phyloP scores from a whole-genome alignment of 164 flowering plant genomes.

The Umbellularia californica region DNA sequence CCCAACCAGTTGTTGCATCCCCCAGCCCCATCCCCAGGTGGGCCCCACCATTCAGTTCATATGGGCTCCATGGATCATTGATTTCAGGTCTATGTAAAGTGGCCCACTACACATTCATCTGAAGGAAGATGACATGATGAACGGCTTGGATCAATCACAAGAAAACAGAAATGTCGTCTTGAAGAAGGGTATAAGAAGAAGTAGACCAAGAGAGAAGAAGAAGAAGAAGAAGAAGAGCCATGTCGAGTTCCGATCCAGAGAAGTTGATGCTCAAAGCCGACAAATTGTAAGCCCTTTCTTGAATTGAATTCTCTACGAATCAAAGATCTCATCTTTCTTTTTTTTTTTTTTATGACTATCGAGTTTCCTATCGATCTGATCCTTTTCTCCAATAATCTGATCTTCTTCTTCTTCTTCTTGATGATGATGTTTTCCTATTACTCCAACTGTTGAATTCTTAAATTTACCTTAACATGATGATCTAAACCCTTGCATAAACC shows the following conservation, averaged over 20 bases:
- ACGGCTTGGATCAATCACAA: no score
- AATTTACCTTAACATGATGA: background rate
- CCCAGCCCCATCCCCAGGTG: no score
- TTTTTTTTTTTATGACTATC: background rate
- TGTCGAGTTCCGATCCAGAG: conserved; percentile 53
- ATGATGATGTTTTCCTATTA: background rate
- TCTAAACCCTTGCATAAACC: background rate
- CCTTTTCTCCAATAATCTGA: background rate
- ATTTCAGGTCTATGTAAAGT: no score
- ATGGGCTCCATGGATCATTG: no score
- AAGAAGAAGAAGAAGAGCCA: conserved; percentile 7
- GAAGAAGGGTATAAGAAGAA: background rate
- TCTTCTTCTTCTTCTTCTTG: background rate
- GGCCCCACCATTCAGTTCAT: no score
- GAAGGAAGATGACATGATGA: no score
- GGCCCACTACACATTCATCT: no score
- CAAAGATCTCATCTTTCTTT: background rate
- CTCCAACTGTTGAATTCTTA: background rate
- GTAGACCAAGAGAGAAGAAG: background rate
- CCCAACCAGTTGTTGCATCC: no score
- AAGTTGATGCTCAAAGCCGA: conserved; percentile 65
- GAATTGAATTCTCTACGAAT: background rate
- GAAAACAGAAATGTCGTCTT: no score
- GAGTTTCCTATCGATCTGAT: background rate
- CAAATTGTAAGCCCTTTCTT: conserved; percentile 37